A percentile compares a stretch with the other conserved stretches of the same genome.
Conservation (phyloP, 1,284 basidiomycete genomes). For the Ustilago trichophora region DNA sequence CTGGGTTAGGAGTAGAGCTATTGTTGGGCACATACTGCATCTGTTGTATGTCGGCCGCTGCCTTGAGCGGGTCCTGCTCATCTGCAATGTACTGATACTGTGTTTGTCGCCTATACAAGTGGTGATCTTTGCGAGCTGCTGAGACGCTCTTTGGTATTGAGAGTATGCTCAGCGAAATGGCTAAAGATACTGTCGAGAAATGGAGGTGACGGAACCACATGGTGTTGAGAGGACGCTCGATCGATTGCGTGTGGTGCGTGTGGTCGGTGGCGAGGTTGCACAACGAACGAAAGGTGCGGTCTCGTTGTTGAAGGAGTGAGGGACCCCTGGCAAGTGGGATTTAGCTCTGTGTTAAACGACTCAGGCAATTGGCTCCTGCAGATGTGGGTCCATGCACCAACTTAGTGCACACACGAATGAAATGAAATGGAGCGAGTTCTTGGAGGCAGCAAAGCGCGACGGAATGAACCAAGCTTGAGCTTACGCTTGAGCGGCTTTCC, state of each 20-base stretch:
- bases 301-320: background rate
- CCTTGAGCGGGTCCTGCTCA: slow-evolving; percentile 43
- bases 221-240: background rate
- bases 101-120: slow-evolving; percentile 14
- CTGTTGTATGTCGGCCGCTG: slow-evolving; percentile 40
- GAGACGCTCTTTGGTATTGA: background rate
- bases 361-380: background rate
- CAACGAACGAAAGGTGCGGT: background rate
- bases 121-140: background rate
- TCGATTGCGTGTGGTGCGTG: background rate
- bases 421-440: background rate
- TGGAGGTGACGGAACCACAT: background rate
- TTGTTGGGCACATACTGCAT: slow-evolving; percentile 30
- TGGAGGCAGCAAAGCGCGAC: background rate
- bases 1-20: slow-evolving; percentile 15
- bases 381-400: slow-evolving; percentile 3
- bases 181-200: background rate
- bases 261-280: too few species aligned
- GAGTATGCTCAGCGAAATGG: background rate
- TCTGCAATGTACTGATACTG: slow-evolving; percentile 46
- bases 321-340: background rate
- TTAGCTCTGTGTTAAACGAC: background rate
- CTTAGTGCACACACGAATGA: background rate
- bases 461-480: background rate
- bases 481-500: too few species aligned